Evolutionary conservation across 129 eudicot genomes (phyloP), one percentile per base, ranked within the genome.

Genomic region (Solidago caesia): DNA sequence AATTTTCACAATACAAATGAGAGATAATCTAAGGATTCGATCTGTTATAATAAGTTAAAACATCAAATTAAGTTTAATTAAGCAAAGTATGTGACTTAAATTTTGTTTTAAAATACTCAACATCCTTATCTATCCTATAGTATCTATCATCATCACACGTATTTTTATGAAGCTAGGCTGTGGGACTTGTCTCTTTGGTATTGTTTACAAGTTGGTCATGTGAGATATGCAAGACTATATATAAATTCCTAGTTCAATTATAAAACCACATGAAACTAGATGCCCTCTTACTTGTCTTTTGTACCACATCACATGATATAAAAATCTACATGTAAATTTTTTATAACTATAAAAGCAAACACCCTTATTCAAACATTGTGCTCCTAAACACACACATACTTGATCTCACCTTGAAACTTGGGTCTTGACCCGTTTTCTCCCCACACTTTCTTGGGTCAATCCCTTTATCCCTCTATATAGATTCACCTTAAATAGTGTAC

Each of bases 191-290:
- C 73, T 72, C 82, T 64, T 64, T 71, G 52, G 68, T 29, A 43
- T 66, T 73, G 74, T 79, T 79, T 67, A 79, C 83, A 79, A 73
- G 70, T 67, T 66, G 79, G 44, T 73, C 79, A 79, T 79, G 83
- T 79, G 79, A 73, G 83, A 79, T 81, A 81, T 75, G 61, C 75
- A 70, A 75, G 41, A 75, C 70, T 61, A 45, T 42, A 68, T 47
- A 73, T 44, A 66, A 66, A 66, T 21, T 16, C 51, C 44, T 66
- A 45, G 25, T 75, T 68, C 68, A 81, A 75, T 68, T 42, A 81
- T 75, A 75, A 27, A 81, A 71, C 79, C 81, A 79, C 86, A 79
- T 75, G 83, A 74, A 75, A 63, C 57, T 81, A 75, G 83, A 80
- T 81, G 84, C 84, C 58, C 76, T 26, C 67, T 68, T 58, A 68